Conservation (phyloP, 768 basidiomycete species). For the Pisolithus sp. region DNA sequence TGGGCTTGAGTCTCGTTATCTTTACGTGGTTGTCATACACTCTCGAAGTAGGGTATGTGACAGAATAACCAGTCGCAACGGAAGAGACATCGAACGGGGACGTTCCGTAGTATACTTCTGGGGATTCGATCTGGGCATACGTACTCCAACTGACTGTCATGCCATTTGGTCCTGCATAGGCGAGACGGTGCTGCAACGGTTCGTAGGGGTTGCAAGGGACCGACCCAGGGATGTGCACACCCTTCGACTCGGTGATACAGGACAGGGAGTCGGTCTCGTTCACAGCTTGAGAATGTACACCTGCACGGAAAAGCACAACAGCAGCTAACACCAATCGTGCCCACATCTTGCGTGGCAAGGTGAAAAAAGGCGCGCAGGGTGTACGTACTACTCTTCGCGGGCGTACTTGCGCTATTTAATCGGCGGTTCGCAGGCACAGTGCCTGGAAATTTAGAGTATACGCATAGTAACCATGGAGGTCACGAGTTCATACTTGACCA, state of each 20-base stretch:
- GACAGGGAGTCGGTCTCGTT: conserved; percentile 16
- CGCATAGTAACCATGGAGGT: no score
- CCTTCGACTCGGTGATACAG: conserved; percentile 22
- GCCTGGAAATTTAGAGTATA: no score
- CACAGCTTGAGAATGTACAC: conserved; percentile 9
- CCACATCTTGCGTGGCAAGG: conserved; percentile 1
- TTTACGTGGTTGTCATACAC: conserved; percentile 26
- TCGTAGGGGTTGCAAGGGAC: conserved; percentile 24
- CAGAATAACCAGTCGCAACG: conserved; percentile 15
- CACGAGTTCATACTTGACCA: no score
- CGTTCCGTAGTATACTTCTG: conserved; percentile 21
- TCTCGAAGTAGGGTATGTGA: conserved; percentile 19
- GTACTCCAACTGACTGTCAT: conserved; percentile 26
- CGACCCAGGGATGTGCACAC: conserved; percentile 22
- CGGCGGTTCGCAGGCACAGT: no score
- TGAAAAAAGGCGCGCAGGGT: not conserved
- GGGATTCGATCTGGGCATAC: conserved; percentile 11
- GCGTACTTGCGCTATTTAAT: no score
- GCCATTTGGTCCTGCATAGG: conserved; percentile 19
- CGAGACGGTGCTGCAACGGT: conserved; percentile 21
- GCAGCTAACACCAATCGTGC: conserved; percentile 4
- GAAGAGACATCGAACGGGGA: conserved; percentile 13
- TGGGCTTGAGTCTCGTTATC: conserved; percentile 17
- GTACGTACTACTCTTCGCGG: no score
- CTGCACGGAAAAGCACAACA: conserved; percentile 1